Conservation (phyloP, 441 rosid species). For the Euphorbia schlechtendalii region DNA sequence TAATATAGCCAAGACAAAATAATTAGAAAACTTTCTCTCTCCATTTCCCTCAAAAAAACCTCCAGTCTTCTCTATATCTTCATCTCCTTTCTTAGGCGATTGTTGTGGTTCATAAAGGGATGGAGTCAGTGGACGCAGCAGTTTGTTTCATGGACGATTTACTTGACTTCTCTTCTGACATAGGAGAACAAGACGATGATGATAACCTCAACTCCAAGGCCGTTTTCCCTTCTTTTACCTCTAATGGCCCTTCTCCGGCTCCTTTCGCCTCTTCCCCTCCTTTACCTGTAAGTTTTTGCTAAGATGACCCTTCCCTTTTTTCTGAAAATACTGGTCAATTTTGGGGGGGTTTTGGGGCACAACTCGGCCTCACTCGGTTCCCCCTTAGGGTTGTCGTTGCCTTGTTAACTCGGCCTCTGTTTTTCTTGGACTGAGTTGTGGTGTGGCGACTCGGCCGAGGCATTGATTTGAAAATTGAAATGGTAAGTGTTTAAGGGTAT, state of each 20-base stretch:
- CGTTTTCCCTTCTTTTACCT: conserved; percentile 20
- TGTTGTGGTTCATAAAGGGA: background rate
- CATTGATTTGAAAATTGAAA: conserved; percentile 12
- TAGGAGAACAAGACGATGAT: conserved; percentile 46
- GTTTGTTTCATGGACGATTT: conserved; percentile 52
- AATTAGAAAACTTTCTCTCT: too few species aligned
- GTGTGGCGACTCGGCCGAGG: conserved; percentile 23
- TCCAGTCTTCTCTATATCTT: background rate
- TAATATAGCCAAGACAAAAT: conserved; percentile 7
- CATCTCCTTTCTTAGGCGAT: too few species aligned
- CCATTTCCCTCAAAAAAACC: background rate
- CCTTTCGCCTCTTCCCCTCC: conserved; percentile 19
- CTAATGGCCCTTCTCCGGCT: conserved; percentile 13
- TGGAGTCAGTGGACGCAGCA: conserved; percentile 46
- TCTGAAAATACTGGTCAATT: conserved; percentile 5
- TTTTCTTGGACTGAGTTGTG: conserved; percentile 7
- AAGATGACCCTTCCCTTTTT: background rate
- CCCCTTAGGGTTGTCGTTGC: background rate
- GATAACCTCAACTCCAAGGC: conserved; percentile 24
- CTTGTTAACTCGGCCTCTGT: conserved; percentile 23
- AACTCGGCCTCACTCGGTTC: conserved; percentile 18
- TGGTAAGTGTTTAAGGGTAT: conserved; percentile 34
- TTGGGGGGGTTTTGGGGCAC: conserved; percentile 10
- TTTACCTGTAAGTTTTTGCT: conserved; percentile 35
- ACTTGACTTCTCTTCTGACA: conserved; percentile 51